A percentile compares a stretch with the other conserved stretches of the same genome.
These are phyloP conservation scores for Theileria parva DNA, from an alignment of 169 alveolate genomes.

Conservation along the genomic window DNA sequence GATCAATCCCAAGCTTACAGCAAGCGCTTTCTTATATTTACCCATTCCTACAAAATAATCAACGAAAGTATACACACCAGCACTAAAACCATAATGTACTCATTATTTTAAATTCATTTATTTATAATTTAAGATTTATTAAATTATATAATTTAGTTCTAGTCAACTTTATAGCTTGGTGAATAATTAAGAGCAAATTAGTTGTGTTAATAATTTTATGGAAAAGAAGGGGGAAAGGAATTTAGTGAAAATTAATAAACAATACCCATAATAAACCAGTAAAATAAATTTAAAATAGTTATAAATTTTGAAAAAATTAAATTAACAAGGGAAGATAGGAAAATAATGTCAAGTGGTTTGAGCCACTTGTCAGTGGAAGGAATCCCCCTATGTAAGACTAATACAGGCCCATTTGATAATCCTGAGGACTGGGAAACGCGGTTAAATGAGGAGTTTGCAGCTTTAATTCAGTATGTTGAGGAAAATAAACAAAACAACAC, in stretches of 20 bases:
- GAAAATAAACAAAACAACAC: constrained; percentile 87
- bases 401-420: constrained; percentile 91
- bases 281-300: no score
- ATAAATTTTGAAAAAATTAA: neutral
- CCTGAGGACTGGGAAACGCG: constrained; percentile 80
- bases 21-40: constrained; percentile 48
- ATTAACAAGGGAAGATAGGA: neutral
- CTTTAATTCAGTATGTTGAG: constrained; percentile 88
- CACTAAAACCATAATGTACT: neutral
- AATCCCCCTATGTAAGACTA: constrained; percentile 85
- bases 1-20: constrained; percentile 61
- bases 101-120: no score
- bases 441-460: constrained; percentile 90
- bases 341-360: constrained; percentile 19
- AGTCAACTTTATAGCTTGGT: no score
- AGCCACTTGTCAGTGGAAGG: constrained; percentile 51
- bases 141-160: no score
- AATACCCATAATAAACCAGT: neutral
- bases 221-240: neutral
- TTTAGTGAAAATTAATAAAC: neutral
- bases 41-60: constrained; percentile 28
- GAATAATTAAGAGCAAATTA: neutral
- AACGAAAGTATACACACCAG: neutral
- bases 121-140: no score
- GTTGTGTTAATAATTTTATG: neutral